Base-by-base conservation (phyloP, 2,329 filamentous ascomycete species). In the Sphaerulina vaccinii region DNA sequence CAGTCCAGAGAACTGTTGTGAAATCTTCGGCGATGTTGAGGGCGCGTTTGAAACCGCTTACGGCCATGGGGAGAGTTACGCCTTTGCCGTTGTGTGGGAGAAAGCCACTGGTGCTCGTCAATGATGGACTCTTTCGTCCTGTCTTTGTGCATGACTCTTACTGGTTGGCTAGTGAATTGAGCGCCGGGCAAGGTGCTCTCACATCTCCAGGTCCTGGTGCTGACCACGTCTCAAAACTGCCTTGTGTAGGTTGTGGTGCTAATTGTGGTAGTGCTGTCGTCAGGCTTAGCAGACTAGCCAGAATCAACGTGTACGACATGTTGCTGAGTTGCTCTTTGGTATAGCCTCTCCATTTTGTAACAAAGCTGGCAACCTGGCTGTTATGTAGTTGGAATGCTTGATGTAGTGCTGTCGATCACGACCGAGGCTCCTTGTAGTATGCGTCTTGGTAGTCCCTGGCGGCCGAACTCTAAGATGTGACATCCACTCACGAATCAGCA, bases 21-120 rank as follows among this genome's bases (percentile, higher is more conserved):
- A 63, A 58, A 32, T 64, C 60, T 8, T 54, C 42, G 18, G 59
- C 63, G 22, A 66, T 59, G 52, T 59, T 59, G 10, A 65, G 21
- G 10, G 60, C 63, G 2, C 43, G 53, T 15, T 54, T 51, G 1
- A 66, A 58, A 2, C 61, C 62, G 8, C 40, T 23, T 21, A 61
- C 21, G 10, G 64, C 48, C 10, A 52, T 50, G 1, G 61, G 57
- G 3, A 64, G 36, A 3, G 60, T 64, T 44, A 64, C 58, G 49
- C 49, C 47, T 24, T 54, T 57, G 11, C 60, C 63, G 40, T 55
- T 44, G 38, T 57, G 61, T 5, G 57, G 61, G 19, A 65, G 52
- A 50, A 62, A 61, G 18, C 61, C 45, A 33, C 2, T 18, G 19
- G 13, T 23, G 4, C 3, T 40, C 21, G 6, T 10, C 6, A 3